Evolutionary conservation across 1,284 basidiomycete species (phyloP), one percentile per base, ranked within the genome.

Genomic region (Ustilago xerochloae): DNA sequence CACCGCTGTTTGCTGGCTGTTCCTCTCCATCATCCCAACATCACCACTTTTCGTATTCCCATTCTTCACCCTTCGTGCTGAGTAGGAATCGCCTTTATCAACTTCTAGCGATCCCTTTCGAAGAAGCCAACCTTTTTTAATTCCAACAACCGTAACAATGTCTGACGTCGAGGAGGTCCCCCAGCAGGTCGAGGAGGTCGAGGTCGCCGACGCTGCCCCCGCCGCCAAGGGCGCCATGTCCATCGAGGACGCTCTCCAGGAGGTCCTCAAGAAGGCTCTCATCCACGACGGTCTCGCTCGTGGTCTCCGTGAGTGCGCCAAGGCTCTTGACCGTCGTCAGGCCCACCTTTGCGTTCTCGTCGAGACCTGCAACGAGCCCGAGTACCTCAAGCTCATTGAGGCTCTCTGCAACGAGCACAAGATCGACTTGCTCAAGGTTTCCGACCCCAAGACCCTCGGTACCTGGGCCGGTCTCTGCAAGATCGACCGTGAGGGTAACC

Each of bases 331-430:
- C 90, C 95, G 95, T 88, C 92, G 94, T 84, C 93, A 97, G 89
- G 96, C 96, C 64, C 96, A 98, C 87, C 90, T 99, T 66, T 98
- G 96, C 88, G 95, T 99, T 75, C 92, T 99, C 85, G 94, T 97
- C 86, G 96, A 99, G 90, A 94, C 94, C 69, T 97, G 94, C 89
- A 96, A 92, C 70, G 96, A 98, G 88, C 93, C 94, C 82, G 96
- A 97, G 88, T 98, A 99, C 90, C 92, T 97, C 90, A 98, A 98
- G 89, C 93, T 99, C 88, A 97, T 98, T 81, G 95, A 98, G 88
- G 96, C 95, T 57, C 93, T 98, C 85, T 98, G 96, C 87, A 93
- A 93, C 80, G 95, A 97, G 89, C 93, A 97, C 90, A 94, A 94
- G 87, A 97, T 98, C 88, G 94, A 96, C 89, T 88, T 98, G 79